These are phyloP conservation scores for Scedosporium boydii DNA, from an alignment of 2,329 filamentous ascomycete genomes.

Conservation along the genomic window DNA sequence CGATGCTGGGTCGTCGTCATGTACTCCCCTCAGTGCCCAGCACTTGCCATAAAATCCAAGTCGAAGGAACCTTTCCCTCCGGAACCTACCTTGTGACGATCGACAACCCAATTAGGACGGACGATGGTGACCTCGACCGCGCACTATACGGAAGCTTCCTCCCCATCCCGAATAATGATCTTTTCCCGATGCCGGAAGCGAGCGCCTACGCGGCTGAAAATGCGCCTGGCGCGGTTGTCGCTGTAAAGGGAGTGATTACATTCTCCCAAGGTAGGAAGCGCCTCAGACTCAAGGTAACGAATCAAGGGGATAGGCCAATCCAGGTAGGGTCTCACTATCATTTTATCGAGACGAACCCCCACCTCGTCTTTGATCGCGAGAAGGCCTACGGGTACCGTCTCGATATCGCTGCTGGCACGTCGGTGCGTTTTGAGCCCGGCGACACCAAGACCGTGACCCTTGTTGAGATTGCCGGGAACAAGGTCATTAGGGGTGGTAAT, in stretches of 20 bases:
- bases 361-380: slow-evolving; percentile 77
- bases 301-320: slow-evolving; percentile 79
- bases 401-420: slow-evolving; percentile 85
- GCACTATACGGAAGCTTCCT: slow-evolving; percentile 89
- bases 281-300: slow-evolving; percentile 68
- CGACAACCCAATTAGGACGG: slow-evolving; percentile 75
- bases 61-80: slow-evolving; percentile 85
- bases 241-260: slow-evolving; percentile 56
- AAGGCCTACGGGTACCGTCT: slow-evolving; percentile 77
- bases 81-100: slow-evolving; percentile 94
- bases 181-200: slow-evolving; percentile 57
- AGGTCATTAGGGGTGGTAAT: slow-evolving; percentile 78
- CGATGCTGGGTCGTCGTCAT: slow-evolving; percentile 87
- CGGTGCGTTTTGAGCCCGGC: slow-evolving; percentile 87
- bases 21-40: slow-evolving; percentile 74
- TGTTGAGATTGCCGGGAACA: slow-evolving; percentile 77
- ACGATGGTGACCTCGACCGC: slow-evolving; percentile 78
- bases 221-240: slow-evolving; percentile 72
- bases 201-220: slow-evolving; percentile 57
- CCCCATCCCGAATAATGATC: slow-evolving; percentile 59
- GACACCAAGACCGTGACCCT: slow-evolving; percentile 84
- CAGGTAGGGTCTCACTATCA: slow-evolving; percentile 95
- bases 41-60: slow-evolving; percentile 76
- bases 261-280: slow-evolving; percentile 69
- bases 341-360: slow-evolving; percentile 89